A percentile compares a stretch with the other conserved stretches of the same genome.
phyloP scores from a whole-genome alignment of 2,329 filamentous ascomycete genomes.

The Tolypocladium album region DNA sequence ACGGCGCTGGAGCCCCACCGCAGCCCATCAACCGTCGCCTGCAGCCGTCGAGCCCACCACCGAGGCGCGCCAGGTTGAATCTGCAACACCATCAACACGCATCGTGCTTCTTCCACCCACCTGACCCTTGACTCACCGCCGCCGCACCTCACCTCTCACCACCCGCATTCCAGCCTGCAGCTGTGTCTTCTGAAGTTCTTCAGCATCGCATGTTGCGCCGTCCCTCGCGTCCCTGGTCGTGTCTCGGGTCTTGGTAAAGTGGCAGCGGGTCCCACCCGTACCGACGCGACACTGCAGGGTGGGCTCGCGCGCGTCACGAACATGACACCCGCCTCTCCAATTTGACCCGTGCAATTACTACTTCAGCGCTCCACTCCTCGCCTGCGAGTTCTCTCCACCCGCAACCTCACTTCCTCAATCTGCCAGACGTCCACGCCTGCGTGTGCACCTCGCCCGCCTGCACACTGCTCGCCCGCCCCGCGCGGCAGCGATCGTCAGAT shows the following conservation, averaged over 20 bases:
- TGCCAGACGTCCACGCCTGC: background rate
- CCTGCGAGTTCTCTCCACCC: constrained; percentile 1
- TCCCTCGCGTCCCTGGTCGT: background rate
- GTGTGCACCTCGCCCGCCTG: background rate
- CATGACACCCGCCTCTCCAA: constrained; percentile 25
- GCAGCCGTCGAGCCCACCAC: background rate
- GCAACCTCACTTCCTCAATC: background rate
- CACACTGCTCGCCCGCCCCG: background rate
- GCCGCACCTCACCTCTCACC: background rate
- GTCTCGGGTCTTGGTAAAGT: constrained; percentile 1
- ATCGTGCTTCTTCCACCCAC: background rate
- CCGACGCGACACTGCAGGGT: constrained; percentile 19
- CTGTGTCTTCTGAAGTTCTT: background rate
- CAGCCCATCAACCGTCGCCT: background rate
- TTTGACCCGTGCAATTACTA: constrained; percentile 10
- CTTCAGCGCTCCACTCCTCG: constrained; percentile 8
- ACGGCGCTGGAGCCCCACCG: background rate
- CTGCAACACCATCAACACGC: background rate
- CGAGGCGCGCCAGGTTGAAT: background rate
- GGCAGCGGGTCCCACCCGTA: constrained; percentile 5
- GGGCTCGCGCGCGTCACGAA: constrained; percentile 25
- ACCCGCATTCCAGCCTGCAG: background rate
- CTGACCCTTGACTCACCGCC: background rate
- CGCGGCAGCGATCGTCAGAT: constrained; percentile 12
- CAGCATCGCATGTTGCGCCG: background rate